Evolutionary conservation across 2,329 filamentous ascomycete genomes (phyloP), one percentile per base, ranked within the genome.

Genomic region (Orbilia ellipsospora): DNA sequence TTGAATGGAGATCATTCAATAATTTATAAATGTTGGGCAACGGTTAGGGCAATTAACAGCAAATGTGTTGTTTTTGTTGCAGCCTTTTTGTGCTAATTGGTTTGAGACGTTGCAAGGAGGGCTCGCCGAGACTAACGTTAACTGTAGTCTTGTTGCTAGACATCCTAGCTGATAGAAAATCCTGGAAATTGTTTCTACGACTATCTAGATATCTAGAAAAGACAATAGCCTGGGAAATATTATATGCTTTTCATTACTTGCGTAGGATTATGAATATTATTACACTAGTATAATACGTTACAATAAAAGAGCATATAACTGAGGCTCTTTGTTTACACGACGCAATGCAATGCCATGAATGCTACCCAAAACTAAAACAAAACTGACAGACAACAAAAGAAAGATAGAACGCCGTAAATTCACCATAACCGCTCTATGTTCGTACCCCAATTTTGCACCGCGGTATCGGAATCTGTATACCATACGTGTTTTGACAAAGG

Each of bases 391-490:
- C 28, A 26, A 15, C 10, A 54, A 50, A 42, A 26, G 55, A 36
- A 31, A 44, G 64, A n/a, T 31, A 45, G n/a, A 73, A 73, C 68
- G 68, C 68, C 68, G 36, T 70, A 51, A 63, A 6, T 61, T 65
- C 62, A 62, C 69, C 68, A 6, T 67, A 23, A 15, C 55, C 69
- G 42, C 54, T 73, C 55, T 67, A 73, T 73, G 54, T 59, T 56
- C 56, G 31, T 36, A 26, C 56, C 54, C 48, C 36, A 26, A 2
- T 23, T 26, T 45, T 16, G 10, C 42, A 52, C 23, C 51, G 18
- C 52, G 26, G 52, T 55, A 62, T 26, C 45, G 55, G 18, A 6
- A 20, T 62, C 12, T 62, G 50, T 62, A 62, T 44, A 62, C 45
- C 7, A 4, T 26, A 44, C 6, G 23, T 23, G 4, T 23, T 36